Conservation (phyloP, 331 rosid genomes). For the Arachis monticola region DNA sequence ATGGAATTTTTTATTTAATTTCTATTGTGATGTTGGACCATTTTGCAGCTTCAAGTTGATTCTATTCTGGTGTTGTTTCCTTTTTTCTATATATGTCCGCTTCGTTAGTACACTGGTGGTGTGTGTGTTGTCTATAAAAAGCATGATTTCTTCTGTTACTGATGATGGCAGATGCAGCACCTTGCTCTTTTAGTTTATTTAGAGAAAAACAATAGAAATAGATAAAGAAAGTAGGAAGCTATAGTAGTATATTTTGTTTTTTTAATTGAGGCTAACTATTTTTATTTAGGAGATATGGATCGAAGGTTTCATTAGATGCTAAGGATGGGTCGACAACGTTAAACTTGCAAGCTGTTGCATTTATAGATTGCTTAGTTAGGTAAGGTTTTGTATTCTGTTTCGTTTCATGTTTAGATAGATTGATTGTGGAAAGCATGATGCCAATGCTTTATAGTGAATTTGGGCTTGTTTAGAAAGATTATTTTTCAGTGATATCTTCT, state of each 20-base stretch:
- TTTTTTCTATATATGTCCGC: neutral
- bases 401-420: neutral
- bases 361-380: conserved; percentile 69
- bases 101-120: neutral
- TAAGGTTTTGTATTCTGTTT: conserved; percentile 37
- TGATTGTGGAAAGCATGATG: conserved; percentile 5
- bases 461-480: too few species aligned
- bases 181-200: neutral
- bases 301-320: conserved; percentile 46
- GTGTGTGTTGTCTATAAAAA: neutral
- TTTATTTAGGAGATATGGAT: conserved; percentile 62
- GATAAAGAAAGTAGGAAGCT: too few species aligned
- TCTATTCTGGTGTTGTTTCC: neutral
- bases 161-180: neutral
- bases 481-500: too few species aligned
- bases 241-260: neutral
- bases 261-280: neutral
- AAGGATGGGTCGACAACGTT: conserved; percentile 52
- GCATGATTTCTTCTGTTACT: neutral
- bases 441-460: conserved; percentile 21
- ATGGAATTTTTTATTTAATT: too few species aligned
- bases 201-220: too few species aligned
- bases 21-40: too few species aligned
- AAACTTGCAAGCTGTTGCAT: conserved; percentile 56
- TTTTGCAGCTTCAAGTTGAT: too few species aligned